Evolutionary conservation across 176 grass and related monocot species (phyloP), one percentile per base, ranked within the genome.

Genomic region (Ensete glaucum): DNA sequence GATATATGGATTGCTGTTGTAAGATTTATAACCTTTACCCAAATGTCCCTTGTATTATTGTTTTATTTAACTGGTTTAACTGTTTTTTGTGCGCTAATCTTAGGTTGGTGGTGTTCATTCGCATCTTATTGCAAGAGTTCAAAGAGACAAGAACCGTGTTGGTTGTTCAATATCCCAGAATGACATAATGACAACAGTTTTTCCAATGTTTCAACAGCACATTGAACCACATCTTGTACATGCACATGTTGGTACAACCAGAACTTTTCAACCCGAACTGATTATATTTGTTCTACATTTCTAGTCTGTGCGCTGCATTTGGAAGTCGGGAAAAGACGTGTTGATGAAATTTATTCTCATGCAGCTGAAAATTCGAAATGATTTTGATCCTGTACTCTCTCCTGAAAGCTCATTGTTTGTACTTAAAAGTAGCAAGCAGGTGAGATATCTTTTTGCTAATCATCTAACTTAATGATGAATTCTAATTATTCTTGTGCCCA

Each of bases 191-290:
- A 86, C 86, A 60, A 98, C 95, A 2, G 95, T 98, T 59, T 98
- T 98, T 89, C 95, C 90, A 17, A 81, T 93, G 60, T 98, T 98
- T 85, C 90, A 98, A 69, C 90, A 93, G 75, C 85, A 93, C 73
- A 98, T 98, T 77, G 95, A 98, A 87, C 95, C 95, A 79, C 95
- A 98, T 87, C 95, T 98, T 93, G 90, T 98, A 24, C 84, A 98
- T 98, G 95, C 95, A 88, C 95, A 98, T 93, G 95, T 98, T 93
- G 86, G 95, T 93, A 93, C 95, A 89, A 87, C 63, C 76, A 82
- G 77, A 70, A 82, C 24, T 76, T 54, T 82, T 89, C 2, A 68
- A 23, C 13, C 82, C 20, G 9, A 70, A 70, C 19, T 70, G 67
- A 11, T 70, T 70, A 10, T 50, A 50, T 15, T 70, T 17, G 34